Base-by-base conservation (phyloP, 352 stramenopile species). In the Pythium volutum region DNA sequence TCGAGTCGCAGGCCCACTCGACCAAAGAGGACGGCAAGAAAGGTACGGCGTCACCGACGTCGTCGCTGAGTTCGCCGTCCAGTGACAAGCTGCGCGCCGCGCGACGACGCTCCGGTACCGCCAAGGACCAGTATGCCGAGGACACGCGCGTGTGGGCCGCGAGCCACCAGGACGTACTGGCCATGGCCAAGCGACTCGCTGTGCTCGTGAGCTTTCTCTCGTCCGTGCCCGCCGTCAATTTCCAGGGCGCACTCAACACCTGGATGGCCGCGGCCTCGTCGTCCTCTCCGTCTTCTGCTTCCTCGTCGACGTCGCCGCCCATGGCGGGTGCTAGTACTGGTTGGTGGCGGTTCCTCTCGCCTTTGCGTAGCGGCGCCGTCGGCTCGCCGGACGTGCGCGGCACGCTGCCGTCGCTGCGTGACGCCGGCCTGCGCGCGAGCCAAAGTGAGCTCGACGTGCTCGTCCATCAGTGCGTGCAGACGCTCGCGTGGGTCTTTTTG, bases 111-210 rank as follows among this genome's bases (percentile, higher is more conserved):
- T 36, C n/a, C 5, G 43, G 36, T 26, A n/a, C n/a, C n/a, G n/a
- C n/a, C n/a, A n/a, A n/a, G n/a, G 22, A 55, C 16, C 59, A 31
- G 16, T 50, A 50, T 20, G 33, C 69, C 18, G 51, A 60, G 2
- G 64, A 66, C 16, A 57, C 26, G 5, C 55, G 66, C 39, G 45
- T 81, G 38, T 86, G 76, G 79, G 75, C 77, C 52, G 71, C 64
- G 23, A 48, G 51, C 5, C 68, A 88, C 39, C 53, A 29, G 9
- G 62, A 66, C 43, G 66, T 69, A 10, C 70, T 84, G 53, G 67
- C 62, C 45, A 71, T 73, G 48, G 76, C 75, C 43, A 88, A 88
- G 62, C 73, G 81, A 14, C 57, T 88, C 26, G 67, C 66, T 10
- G 71, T 88, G 16, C 51, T 88, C 11, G 72, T 69, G 41, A 61